Conservation (phyloP, 1,284 basidiomycete genomes). For the Trichosporon inkin region DNA sequence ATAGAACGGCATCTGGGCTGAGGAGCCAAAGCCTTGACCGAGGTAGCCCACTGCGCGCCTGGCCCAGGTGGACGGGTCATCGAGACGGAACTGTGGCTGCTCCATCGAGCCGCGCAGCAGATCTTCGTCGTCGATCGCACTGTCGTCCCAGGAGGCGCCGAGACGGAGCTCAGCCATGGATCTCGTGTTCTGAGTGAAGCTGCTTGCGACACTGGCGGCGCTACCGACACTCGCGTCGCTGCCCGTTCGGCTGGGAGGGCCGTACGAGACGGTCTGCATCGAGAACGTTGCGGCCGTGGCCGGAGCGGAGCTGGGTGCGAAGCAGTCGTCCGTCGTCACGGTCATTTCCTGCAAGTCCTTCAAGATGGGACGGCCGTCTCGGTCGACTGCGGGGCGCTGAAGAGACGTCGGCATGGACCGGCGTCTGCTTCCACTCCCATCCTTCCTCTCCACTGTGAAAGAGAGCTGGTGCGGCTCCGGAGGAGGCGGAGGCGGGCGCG, state of each 20-base stretch:
- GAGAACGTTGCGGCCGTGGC: not conserved
- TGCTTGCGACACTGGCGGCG: not conserved
- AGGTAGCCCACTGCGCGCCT: slow-evolving; percentile 21
- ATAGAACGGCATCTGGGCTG: slow-evolving; percentile 1
- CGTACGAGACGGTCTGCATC: not conserved
- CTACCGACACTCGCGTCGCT: not conserved
- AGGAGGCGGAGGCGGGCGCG: not conserved
- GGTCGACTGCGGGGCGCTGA: not conserved
- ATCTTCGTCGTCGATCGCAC: slow-evolving; percentile 15
- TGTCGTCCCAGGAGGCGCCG: slow-evolving; percentile 4
- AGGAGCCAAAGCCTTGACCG: slow-evolving; percentile 11
- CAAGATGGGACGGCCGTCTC: not conserved
- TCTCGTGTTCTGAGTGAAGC: not conserved
- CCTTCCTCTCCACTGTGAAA: not conserved
- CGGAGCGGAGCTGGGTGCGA: not conserved
- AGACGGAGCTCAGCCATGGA: slow-evolving; percentile 2
- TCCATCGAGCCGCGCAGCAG: slow-evolving; percentile 25
- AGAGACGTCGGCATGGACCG: not conserved
- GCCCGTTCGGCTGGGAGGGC: not conserved
- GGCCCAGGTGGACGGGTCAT: slow-evolving; percentile 26
- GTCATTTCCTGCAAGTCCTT: not conserved
- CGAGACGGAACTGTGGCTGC: slow-evolving; percentile 15
- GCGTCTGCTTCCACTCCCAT: not conserved
- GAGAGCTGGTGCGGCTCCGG: not conserved
- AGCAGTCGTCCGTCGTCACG: not conserved